A percentile compares a stretch with the other conserved stretches of the same genome.
Conservation (phyloP, 768 basidiomycete species). For the Agaricus blazei region DNA sequence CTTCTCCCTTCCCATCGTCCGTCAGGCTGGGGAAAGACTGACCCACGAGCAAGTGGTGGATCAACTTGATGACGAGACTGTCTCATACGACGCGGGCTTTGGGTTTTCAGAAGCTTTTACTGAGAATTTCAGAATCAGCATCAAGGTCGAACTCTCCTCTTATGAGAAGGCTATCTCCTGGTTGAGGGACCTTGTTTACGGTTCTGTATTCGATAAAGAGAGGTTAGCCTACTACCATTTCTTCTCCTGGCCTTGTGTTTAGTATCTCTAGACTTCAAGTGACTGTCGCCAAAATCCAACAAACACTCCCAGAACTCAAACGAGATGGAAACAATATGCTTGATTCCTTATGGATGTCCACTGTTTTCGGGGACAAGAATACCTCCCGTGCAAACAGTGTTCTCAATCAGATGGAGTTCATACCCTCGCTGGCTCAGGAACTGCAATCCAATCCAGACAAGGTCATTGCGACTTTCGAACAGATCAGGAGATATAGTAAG, state of each 20-base stretch:
- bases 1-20: conserved; percentile 81
- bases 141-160: conserved; percentile 79
- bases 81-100: conserved; percentile 72
- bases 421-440: conserved; percentile 66
- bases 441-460: conserved; percentile 69
- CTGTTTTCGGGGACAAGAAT: conserved; percentile 65
- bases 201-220: conserved; percentile 72
- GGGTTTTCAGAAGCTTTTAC: conserved; percentile 64
- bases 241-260: background rate
- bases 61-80: conserved; percentile 85
- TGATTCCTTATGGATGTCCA: conserved; percentile 59
- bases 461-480: conserved; percentile 71
- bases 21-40: conserved; percentile 63
- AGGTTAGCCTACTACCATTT: conserved; percentile 38
- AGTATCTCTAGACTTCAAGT: conserved; percentile 61
- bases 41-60: conserved; percentile 89
- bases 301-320: conserved; percentile 88
- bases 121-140: conserved; percentile 67
- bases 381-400: conserved; percentile 65
- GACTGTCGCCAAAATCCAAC: conserved; percentile 81
- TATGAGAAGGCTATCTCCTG: conserved; percentile 84
- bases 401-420: conserved; percentile 71
- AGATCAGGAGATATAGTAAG: conserved; percentile 65
- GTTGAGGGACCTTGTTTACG: conserved; percentile 78
- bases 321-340: conserved; percentile 82